These are phyloP conservation scores for Oxyria digyna DNA, from an alignment of 148 eudicot genomes.

Conservation along the genomic window DNA sequence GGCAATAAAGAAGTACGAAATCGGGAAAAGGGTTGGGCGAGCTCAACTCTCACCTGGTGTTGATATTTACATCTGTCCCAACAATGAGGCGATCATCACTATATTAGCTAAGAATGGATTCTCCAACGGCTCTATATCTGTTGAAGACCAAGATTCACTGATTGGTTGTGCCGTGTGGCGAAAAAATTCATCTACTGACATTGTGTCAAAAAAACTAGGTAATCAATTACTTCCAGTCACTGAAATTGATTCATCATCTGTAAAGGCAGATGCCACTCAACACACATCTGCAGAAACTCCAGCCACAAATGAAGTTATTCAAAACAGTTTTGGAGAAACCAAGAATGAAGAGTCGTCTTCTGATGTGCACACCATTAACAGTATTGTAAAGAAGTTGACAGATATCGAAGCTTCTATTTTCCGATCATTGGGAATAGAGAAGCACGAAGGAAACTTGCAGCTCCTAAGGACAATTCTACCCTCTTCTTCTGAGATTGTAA, in stretches of 20 bases:
- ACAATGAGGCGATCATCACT: constrained; percentile 42
- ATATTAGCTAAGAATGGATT: constrained; percentile 66
- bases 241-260: constrained; percentile 13
- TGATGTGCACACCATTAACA: constrained; percentile 8
- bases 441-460: constrained; percentile 16
- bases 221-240: constrained; percentile 11
- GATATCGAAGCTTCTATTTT: constrained; percentile 12
- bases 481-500: constrained; percentile 8
- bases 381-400: constrained; percentile 6
- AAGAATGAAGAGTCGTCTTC: constrained; percentile 11
- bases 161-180: constrained; percentile 79
- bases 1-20: constrained; percentile 52
- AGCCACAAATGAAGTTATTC: constrained; percentile 2
- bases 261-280: constrained; percentile 4
- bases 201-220: constrained; percentile 21
- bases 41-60: constrained; percentile 44
- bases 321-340: constrained; percentile 13
- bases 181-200: constrained; percentile 25
- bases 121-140: constrained; percentile 48
- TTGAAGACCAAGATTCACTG: constrained; percentile 36
- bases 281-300: neutral
- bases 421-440: constrained; percentile 10
- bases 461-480: constrained; percentile 16
- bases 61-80: constrained; percentile 68
- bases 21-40: constrained; percentile 48